Evolutionary conservation across 2,329 filamentous ascomycete species (phyloP).

Genomic region (Fusarium buxicola): DNA sequence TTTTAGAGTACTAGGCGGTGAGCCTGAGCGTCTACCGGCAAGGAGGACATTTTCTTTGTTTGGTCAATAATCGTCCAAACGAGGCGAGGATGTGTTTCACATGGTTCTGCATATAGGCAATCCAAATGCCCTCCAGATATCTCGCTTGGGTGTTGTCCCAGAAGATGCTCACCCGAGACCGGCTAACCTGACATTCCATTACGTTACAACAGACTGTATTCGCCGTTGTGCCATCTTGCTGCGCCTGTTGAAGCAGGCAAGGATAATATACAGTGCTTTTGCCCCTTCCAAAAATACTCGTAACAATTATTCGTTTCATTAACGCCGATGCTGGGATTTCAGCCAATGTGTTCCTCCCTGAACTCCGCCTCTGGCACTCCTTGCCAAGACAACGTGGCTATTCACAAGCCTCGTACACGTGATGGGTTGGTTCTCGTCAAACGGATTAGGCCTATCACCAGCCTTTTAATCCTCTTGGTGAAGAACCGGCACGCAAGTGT

Average conservation of each 20-base stretch:
- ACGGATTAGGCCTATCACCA: not conserved
- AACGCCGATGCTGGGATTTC: slow-evolving; percentile 41
- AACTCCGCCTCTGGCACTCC: slow-evolving; percentile 31
- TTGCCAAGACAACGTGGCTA: slow-evolving; percentile 25
- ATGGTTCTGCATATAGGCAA: slow-evolving; percentile 48
- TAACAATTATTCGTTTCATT: slow-evolving; percentile 27
- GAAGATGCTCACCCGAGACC: slow-evolving; percentile 1
- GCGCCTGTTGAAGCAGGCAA: not conserved
- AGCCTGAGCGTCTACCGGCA: slow-evolving; percentile 34
- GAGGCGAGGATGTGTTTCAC: slow-evolving; percentile 40
- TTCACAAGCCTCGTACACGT: slow-evolving; percentile 12
- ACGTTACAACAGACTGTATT: slow-evolving; percentile 18
- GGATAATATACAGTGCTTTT: slow-evolving; percentile 27
- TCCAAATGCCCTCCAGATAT: slow-evolving; percentile 36
- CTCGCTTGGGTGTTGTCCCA: slow-evolving; percentile 3
- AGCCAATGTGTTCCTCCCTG: slow-evolving; percentile 31
- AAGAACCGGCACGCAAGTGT: not conserved
- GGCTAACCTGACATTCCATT: slow-evolving; percentile 14
- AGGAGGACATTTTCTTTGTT: slow-evolving; percentile 41
- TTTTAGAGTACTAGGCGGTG: slow-evolving; percentile 40
- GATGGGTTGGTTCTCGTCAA: slow-evolving; percentile 2
- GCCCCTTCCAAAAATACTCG: slow-evolving; percentile 11
- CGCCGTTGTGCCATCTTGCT: slow-evolving; percentile 17
- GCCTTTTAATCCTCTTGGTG: not conserved
- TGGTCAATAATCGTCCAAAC: slow-evolving; percentile 36